These are phyloP conservation scores for Epicoccum nigrum DNA, from an alignment of 2,329 filamentous ascomycete genomes.

Conservation along the genomic window DNA sequence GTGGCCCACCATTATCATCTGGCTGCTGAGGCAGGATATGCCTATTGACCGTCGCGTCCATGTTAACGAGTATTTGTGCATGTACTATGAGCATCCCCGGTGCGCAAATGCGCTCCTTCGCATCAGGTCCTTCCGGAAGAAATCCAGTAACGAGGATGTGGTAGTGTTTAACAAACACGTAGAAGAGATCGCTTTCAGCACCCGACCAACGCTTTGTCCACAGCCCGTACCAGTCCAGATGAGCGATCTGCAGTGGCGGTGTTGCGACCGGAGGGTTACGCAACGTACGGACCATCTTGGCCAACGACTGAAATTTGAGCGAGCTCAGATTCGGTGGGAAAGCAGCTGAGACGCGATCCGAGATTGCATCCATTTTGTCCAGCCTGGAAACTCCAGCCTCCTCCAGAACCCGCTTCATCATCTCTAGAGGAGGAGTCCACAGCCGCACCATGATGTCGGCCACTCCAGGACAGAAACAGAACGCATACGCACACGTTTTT, in stretches of 20 bases:
- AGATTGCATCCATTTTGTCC: conserved; percentile 55
- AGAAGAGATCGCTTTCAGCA: conserved; percentile 86
- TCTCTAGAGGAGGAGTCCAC: conserved; percentile 74
- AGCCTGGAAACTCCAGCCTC: conserved; percentile 67
- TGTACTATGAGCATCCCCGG: conserved; percentile 83
- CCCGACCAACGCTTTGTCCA: conserved; percentile 89
- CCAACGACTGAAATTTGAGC: conserved; percentile 68
- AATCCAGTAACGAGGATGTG: conserved; percentile 77
- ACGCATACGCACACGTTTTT: conserved; percentile 89
- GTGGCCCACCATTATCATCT: conserved; percentile 47
- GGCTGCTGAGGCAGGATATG: conserved; percentile 56
- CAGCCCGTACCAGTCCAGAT: conserved; percentile 82
- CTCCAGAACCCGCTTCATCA: conserved; percentile 73
- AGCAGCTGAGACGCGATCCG: conserved; percentile 68
- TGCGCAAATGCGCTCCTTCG: conserved; percentile 65
- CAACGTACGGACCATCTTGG: conserved; percentile 64
- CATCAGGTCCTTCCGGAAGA: conserved; percentile 54
- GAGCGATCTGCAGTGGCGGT: conserved; percentile 70
- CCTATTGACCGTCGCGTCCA: conserved; percentile 85
- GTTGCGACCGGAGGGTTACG: conserved; percentile 63
- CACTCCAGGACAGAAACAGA: conserved; percentile 88
- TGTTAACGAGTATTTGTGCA: conserved; percentile 76
- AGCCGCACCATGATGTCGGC: conserved; percentile 82
- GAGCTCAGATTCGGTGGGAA: conserved; percentile 72
- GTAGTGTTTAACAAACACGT: conserved; percentile 89